A percentile compares a stretch with the other conserved stretches of the same genome.
Evolutionary conservation across 129 eudicot species (phyloP).

Genomic region (Ambrosia trifida): DNA sequence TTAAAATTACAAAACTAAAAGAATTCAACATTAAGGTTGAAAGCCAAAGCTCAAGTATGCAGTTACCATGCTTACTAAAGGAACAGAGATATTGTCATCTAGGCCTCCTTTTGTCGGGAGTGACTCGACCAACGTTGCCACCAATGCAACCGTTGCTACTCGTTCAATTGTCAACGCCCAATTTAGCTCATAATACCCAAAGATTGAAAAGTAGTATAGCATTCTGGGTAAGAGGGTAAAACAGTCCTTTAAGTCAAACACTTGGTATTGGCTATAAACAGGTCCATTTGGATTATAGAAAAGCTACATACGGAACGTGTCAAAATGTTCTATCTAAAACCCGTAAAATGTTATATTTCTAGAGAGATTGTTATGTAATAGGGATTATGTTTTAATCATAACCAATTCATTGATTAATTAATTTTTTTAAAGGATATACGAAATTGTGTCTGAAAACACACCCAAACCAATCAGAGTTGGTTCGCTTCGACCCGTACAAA

Average conservation of each 20-base stretch:
- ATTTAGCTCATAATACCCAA: conserved; percentile 70
- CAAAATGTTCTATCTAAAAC: too few species aligned
- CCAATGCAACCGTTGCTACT: conserved; percentile 68
- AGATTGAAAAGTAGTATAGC: conserved; percentile 73
- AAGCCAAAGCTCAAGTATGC: conserved; percentile 57
- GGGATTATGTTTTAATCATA: background rate
- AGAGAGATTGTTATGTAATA: background rate
- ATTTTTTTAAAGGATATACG: background rate
- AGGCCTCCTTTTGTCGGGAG: conserved; percentile 63
- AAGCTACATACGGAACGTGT: too few species aligned
- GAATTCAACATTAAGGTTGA: background rate
- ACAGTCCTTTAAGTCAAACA: background rate
- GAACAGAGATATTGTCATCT: conserved; percentile 94
- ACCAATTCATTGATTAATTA: background rate
- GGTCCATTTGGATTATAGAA: too few species aligned
- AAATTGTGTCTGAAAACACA: background rate
- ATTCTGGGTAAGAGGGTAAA: conserved; percentile 49
- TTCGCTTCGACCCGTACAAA: background rate
- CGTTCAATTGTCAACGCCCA: conserved; percentile 54
- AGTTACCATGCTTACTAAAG: conserved; percentile 65
- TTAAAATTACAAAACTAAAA: background rate
- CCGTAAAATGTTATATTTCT: background rate
- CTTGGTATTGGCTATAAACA: too few species aligned
- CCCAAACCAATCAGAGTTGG: background rate
- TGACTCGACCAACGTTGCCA: conserved; percentile 83